Evolutionary conservation across 129 eudicot genomes (phyloP).

Genomic region (Daucus carota): DH1_v3.0 NC_030382.2:11773001-11773500

Average conservation of each 20-base stretch:
- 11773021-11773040: too few species aligned
- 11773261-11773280: not conserved
- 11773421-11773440: not conserved
- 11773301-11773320: not conserved
- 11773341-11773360: not conserved
- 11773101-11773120: not conserved
- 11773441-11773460: not conserved
- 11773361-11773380: not conserved
- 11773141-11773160: not conserved
- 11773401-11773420: not conserved
- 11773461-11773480: not conserved
- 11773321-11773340: not conserved
- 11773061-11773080: not conserved
- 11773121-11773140: not conserved
- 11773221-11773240: not conserved
- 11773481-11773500: not conserved
- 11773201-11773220: not conserved
- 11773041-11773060: too few species aligned
- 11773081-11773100: not conserved
- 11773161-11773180: not conserved
- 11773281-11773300: not conserved
- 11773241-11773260: not conserved
- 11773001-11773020: too few species aligned
- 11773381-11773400: not conserved
- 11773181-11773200: not conserved